Evolutionary conservation across 2,329 filamentous ascomycete genomes (phyloP).

Genomic region (Phialocephala sp.): DNA sequence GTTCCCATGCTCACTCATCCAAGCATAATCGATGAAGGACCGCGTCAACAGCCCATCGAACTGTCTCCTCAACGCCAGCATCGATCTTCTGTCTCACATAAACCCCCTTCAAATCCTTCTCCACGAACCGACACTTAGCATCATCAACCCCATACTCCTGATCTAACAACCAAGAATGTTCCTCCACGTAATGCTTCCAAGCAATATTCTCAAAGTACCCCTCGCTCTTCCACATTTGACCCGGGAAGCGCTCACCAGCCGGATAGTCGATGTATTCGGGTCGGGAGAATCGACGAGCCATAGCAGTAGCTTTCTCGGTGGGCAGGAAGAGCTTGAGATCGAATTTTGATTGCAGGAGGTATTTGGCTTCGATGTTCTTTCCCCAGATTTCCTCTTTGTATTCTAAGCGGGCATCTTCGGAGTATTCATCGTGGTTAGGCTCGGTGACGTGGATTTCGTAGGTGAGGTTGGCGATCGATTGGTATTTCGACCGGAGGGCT

Average conservation of each 20-base stretch:
- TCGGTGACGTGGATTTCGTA: not conserved
- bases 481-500: not conserved
- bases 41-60: slow-evolving; percentile 29
- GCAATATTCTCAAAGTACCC: slow-evolving; percentile 41
- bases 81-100: slow-evolving; percentile 20
- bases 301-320: slow-evolving; percentile 22
- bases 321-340: slow-evolving; percentile 36
- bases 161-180: slow-evolving; percentile 28
- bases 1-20: not conserved
- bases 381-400: slow-evolving; percentile 5
- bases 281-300: slow-evolving; percentile 26
- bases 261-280: slow-evolving; percentile 28
- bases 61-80: slow-evolving; percentile 26
- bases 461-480: not conserved
- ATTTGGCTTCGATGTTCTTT: not conserved
- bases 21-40: slow-evolving; percentile 13
- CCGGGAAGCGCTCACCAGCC: slow-evolving; percentile 23
- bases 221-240: slow-evolving; percentile 40
- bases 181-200: slow-evolving; percentile 30
- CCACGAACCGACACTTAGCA: not conserved
- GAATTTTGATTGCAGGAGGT: slow-evolving; percentile 20
- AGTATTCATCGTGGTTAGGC: not conserved
- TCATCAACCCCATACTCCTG: slow-evolving; percentile 1
- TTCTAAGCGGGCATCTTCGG: too few species aligned
- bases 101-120: slow-evolving; percentile 11